Evolutionary conservation across 495 filamentous ascomycete genomes (phyloP), one percentile per base, ranked within the genome.

Genomic region (Hypoxylon lienhwacheense): DNA sequence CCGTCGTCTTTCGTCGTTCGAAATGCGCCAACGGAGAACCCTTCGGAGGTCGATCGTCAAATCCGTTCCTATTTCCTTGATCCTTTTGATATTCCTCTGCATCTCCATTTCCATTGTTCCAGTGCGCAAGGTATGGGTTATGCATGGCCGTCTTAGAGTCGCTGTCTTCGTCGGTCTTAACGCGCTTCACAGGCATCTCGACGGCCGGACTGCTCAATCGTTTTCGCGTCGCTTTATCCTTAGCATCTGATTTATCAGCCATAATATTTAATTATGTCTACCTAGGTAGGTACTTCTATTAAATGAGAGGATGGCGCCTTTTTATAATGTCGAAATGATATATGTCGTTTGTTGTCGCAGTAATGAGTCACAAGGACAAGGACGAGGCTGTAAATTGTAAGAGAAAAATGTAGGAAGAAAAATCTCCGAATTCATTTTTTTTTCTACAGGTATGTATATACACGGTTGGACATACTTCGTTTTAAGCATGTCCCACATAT

Each of bases 61-160:
- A 63, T 11, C 55, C 64, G 6, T 54, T 36, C 26, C 70, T 73
- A 49, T 81, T 77, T 50, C 35, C 35, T 11, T 68, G 73, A 61
- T 70, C n/a, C n/a, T 68, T 24, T 66, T 73, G 62, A 67, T 69
- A 36, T 69, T n/a, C n/a, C n/a, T n/a, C 61, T 8, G 61, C 59
- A 37, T 59, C 63, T 19, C 68, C 62, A 28, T 88, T 77, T 14
- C 70, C 63, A 33, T 88, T 76, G 68, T 90, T 87, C 81, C 87
- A 88, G 66, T 99, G 95, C 40, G 91, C 90, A 40, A 97, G 82
- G 70, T 99, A 97, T 2, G 87, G 88, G 64, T 97, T 97, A 58
- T 66, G 64, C 39, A 75, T 70, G 15, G 43, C 54, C 22, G 58
- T 67, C 33, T 73, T 74, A 52, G 76, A 44, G 7, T 57, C 56